Evolutionary conservation across 2,329 filamentous ascomycete genomes (phyloP).

Genomic region (Tolypocladium album): DNA sequence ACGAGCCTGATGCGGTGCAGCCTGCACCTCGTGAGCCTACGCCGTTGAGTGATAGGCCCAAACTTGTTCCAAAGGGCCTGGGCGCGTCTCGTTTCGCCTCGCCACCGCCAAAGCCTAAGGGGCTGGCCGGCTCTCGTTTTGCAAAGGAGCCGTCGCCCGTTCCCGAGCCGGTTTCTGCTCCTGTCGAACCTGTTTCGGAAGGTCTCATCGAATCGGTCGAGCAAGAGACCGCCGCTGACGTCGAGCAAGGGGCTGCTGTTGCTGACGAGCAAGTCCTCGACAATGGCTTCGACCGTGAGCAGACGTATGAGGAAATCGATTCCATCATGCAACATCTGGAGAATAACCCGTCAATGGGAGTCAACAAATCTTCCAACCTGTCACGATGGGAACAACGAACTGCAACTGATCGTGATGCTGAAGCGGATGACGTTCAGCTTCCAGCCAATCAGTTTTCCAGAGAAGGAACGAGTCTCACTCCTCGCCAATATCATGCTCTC

Average conservation of each 20-base stretch:
- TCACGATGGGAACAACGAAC: constrained; percentile 27
- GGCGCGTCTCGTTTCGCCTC: constrained; percentile 38
- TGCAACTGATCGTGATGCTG: constrained; percentile 25
- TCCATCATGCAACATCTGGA: constrained; percentile 81
- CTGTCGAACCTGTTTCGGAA: constrained; percentile 15
- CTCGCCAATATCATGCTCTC: constrained; percentile 40
- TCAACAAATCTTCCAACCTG: constrained; percentile 49
- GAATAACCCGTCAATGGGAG: constrained; percentile 60
- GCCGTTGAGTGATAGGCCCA: constrained; percentile 15
- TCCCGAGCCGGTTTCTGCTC: constrained; percentile 9
- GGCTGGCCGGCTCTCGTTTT: constrained; percentile 33
- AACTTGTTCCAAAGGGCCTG: constrained; percentile 22
- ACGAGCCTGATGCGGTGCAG: constrained; percentile 9
- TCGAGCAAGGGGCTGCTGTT: background rate
- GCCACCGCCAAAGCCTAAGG: constrained; percentile 29
- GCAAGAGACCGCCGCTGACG: constrained; percentile 6
- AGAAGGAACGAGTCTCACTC: constrained; percentile 64
- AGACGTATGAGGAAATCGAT: constrained; percentile 76
- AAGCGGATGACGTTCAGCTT: constrained; percentile 42
- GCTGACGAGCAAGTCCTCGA: background rate
- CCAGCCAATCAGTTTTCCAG: constrained; percentile 45
- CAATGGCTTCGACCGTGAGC: constrained; percentile 20
- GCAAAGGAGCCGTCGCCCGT: constrained; percentile 26
- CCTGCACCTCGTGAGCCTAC: constrained; percentile 9
- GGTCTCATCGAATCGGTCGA: constrained; percentile 18